phyloP scores from a whole-genome alignment of 352 stramenopile genomes.

The Pythium dissimile region DNA sequence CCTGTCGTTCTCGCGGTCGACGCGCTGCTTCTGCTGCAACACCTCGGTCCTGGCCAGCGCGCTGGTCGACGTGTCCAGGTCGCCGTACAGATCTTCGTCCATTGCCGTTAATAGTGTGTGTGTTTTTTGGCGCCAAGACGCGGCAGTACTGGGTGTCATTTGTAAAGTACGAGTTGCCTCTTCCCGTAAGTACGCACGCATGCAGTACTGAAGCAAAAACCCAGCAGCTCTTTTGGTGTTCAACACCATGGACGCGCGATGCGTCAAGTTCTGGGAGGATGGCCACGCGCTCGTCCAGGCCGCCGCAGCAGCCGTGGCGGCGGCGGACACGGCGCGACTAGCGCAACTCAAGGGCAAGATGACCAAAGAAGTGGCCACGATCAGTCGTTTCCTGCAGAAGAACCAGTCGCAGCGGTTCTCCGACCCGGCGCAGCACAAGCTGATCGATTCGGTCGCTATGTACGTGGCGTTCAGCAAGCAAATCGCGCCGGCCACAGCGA shows the following conservation, averaged over 20 bases:
- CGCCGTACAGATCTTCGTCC: conserved; percentile 70
- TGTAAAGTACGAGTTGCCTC: conserved; percentile 6
- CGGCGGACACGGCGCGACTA: conserved; percentile 23
- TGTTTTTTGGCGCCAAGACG: background rate
- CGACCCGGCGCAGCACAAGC: conserved; percentile 75
- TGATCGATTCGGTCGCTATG: conserved; percentile 60
- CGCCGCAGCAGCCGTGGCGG: no score
- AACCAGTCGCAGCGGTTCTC: conserved; percentile 80
- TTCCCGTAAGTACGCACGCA: no score
- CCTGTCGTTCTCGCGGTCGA: conserved; percentile 48
- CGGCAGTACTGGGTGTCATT: background rate
- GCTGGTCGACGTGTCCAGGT: conserved; percentile 76
- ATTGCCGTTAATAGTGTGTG: background rate
- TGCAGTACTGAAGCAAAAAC: background rate
- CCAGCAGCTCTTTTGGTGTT: background rate
- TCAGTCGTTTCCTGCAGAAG: conserved; percentile 72
- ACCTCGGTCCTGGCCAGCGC: conserved; percentile 65
- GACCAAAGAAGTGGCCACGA: conserved; percentile 66
- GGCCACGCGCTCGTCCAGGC: conserved; percentile 48
- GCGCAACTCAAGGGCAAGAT: conserved; percentile 45
- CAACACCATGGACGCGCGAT: conserved; percentile 52
- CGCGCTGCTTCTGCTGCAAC: conserved; percentile 45
- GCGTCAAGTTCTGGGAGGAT: conserved; percentile 78
- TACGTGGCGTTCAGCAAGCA: conserved; percentile 71
- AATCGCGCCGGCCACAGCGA: conserved; percentile 11